A percentile compares a stretch with the other conserved stretches of the same genome.
These are phyloP conservation scores for Diaporthe velutina DNA, from an alignment of 2,329 filamentous ascomycete species.

Conservation along the genomic window DNA sequence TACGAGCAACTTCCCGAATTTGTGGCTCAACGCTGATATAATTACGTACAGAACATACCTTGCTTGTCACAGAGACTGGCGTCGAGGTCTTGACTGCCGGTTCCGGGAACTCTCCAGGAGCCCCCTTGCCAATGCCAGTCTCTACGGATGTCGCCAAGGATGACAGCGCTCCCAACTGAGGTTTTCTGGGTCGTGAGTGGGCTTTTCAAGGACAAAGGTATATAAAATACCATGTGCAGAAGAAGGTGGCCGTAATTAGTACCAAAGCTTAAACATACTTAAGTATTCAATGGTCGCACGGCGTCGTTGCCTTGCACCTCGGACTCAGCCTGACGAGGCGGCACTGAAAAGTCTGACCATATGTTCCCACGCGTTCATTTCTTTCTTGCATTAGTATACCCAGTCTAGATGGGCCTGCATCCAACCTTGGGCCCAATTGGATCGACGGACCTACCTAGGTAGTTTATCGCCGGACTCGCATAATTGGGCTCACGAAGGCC, in stretches of 20 bases:
- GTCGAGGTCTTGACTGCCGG: conserved; percentile 87
- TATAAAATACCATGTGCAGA: background rate
- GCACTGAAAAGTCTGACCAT: background rate
- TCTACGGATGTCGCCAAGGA: background rate
- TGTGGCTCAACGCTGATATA: background rate
- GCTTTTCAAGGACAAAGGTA: too few relatives aligned
- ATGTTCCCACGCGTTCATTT: background rate
- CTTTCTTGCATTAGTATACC: background rate
- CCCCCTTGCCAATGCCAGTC: conserved; percentile 71
- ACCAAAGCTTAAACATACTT: background rate
- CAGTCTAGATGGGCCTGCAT: background rate
- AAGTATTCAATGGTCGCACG: background rate
- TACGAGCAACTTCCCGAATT: conserved; percentile 49
- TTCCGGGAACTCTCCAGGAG: conserved; percentile 80
- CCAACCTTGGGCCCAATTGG: background rate
- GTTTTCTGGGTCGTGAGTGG: too few relatives aligned
- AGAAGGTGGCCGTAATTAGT: background rate
- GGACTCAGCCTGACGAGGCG: background rate
- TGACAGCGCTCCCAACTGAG: background rate
- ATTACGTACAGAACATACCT: conserved; percentile 75
- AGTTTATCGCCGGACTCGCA: background rate
- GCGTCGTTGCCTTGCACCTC: background rate
- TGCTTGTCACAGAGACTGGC: conserved; percentile 86
- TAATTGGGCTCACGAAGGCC: background rate
- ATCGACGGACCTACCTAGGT: background rate